These are phyloP conservation scores for Neofusicoccum kwambonambiense DNA, from an alignment of 2,329 filamentous ascomycete species.

Conservation along the genomic window DNA sequence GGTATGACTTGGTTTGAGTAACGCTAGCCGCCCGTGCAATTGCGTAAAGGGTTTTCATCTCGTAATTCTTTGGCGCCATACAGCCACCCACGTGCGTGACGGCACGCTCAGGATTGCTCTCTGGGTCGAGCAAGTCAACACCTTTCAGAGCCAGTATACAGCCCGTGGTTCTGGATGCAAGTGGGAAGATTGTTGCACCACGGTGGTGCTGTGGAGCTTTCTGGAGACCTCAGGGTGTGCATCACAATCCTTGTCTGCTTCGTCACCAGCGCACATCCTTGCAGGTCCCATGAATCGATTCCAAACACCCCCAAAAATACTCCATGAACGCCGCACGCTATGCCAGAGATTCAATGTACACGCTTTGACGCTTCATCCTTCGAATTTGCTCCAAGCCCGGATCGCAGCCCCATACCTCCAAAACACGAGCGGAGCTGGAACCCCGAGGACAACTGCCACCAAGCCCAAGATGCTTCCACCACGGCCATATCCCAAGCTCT, in stretches of 20 bases:
- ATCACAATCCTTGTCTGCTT: too few relatives aligned
- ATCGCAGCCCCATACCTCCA: conserved; percentile 48
- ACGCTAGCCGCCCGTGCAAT: conserved; percentile 12
- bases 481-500: conserved; percentile 49
- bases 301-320: neutral
- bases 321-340: neutral
- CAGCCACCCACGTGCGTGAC: conserved; percentile 14
- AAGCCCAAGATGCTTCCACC: conserved; percentile 51
- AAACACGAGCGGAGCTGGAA: conserved; percentile 51
- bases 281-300: neutral
- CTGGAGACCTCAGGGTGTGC: too few relatives aligned
- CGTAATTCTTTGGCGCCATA: conserved; percentile 13
- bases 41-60: conserved; percentile 11
- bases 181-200: neutral
- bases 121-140: neutral
- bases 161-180: neutral
- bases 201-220: neutral
- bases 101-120: neutral
- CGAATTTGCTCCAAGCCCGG: conserved; percentile 39
- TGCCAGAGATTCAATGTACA: neutral
- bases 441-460: conserved; percentile 41
- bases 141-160: neutral
- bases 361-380: neutral
- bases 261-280: too few relatives aligned
- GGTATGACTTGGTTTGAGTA: conserved; percentile 2